Conservation (phyloP, 805 yeast genomes). For the Metschnikowia kunwiensis region DNA sequence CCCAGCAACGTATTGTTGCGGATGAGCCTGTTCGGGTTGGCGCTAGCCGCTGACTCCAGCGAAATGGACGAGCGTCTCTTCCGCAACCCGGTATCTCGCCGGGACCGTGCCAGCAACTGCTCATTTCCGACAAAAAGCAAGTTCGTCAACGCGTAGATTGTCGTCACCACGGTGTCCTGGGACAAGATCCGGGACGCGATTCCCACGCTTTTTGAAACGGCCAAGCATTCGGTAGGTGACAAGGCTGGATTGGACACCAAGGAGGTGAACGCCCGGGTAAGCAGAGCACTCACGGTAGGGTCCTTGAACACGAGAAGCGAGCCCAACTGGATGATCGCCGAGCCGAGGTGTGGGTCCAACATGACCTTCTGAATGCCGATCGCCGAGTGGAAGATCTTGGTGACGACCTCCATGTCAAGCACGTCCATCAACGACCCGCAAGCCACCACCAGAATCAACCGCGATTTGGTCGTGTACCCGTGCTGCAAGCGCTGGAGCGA, state of each 20-base stretch:
- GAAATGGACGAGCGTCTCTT: conserved; percentile 13
- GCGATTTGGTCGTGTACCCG: conserved; percentile 54
- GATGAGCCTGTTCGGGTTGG: conserved; percentile 13
- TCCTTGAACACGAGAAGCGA: conserved; percentile 49
- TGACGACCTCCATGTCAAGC: conserved; percentile 42
- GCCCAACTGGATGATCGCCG: conserved; percentile 53
- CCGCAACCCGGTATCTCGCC: conserved; percentile 31
- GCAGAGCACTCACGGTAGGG: conserved; percentile 33
- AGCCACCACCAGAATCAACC: conserved; percentile 58
- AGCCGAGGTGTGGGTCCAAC: conserved; percentile 50
- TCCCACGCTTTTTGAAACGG: conserved; percentile 58
- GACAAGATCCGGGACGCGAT: conserved; percentile 63
- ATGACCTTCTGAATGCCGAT: conserved; percentile 52
- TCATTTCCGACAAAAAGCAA: conserved; percentile 56
- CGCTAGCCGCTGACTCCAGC: conserved; percentile 2
- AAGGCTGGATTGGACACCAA: conserved; percentile 56
- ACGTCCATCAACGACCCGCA: conserved; percentile 50
- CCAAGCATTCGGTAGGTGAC: conserved; percentile 43
- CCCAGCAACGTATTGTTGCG: conserved; percentile 13
- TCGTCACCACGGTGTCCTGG: conserved; percentile 79
- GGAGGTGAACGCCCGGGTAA: conserved; percentile 47
- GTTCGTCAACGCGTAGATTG: conserved; percentile 81
- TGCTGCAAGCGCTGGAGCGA: conserved; percentile 45
- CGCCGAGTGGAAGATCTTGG: conserved; percentile 47
- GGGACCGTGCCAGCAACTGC: conserved; percentile 26